Base-by-base conservation (phyloP, 257 asterid genomes). In the Petunia axillaris region DNA sequence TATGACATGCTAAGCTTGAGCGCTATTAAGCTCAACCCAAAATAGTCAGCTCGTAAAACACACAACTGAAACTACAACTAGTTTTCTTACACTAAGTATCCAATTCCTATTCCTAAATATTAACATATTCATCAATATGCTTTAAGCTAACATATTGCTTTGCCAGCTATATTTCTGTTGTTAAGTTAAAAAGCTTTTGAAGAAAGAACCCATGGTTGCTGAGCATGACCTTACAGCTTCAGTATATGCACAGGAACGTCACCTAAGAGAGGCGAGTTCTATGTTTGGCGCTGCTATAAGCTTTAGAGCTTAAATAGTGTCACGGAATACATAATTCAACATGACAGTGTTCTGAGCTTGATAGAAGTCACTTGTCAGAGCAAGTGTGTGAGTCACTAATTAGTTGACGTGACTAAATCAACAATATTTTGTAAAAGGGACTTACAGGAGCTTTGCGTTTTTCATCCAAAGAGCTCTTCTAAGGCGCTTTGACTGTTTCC, bases 381-480 rank as follows among this genome's bases (percentile, higher is more conserved):
- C n/a, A 38, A 64, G 39, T 7, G 58, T 16, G 76, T 70, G 55
- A 44, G n/a, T 70, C 76, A 46, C 70, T 64, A 15, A n/a, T 37
- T 5, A 25, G 58, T 25, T 70, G 44, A 71, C 10, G 77, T 2
- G 57, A 25, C 77, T 35, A 71, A 1, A 52, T 71, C 48, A 16
- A 41, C 11, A 43, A 10, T 38, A 48, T 39, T 64, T 78, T 50
- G 25, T 48, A 52, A 62, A 80, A 53, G 80, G 76, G 46, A 89
- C 98, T 94, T 86, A 96, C 99, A 94, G 74, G 76, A 96, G 97
- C 85, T 96, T 96, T 78, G 98, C 98, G 80, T 96, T 96, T 91
- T 96, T 96, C 97, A 94, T 92, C 99, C 99, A 96, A 73, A 94
- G 86, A 83, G 99, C 97, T 84, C 87, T 91, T 59, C 91, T 94